A percentile compares a stretch with the other conserved stretches of the same genome.
These are phyloP conservation scores for Voacanga thouarsii DNA, from an alignment of 257 asterid species.

Conservation along the genomic window DNA sequence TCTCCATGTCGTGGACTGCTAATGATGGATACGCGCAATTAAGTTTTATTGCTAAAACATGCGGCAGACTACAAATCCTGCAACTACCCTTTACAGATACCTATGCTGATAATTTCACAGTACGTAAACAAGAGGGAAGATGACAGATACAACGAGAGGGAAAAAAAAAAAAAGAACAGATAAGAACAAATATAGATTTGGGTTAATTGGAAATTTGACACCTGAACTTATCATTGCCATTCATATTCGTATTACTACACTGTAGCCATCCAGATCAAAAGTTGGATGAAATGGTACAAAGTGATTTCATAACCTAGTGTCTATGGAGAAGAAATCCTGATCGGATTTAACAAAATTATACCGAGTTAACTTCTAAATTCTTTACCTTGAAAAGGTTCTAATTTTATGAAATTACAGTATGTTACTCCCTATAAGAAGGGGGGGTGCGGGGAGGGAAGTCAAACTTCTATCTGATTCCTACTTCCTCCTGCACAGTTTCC, in stretches of 20 bases:
- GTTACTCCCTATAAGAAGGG: conserved; percentile 18
- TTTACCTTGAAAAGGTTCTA: conserved; percentile 20
- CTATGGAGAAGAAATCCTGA: conserved; percentile 7
- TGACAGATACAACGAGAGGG: background rate
- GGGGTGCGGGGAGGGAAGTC: conserved; percentile 3
- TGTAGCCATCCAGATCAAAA: conserved; percentile 14
- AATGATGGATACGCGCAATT: too few relatives aligned
- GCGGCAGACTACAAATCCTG: background rate
- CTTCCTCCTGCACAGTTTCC: conserved; percentile 30
- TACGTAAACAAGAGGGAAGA: background rate
- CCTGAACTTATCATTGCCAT: conserved; percentile 7
- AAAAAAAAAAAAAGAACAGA: too few relatives aligned
- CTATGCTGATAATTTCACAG: too few relatives aligned
- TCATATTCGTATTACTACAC: conserved; percentile 12
- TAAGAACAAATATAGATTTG: background rate
- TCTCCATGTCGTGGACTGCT: background rate
- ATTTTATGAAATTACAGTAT: conserved; percentile 39
- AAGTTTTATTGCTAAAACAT: too few relatives aligned
- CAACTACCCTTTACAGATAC: background rate
- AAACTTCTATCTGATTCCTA: conserved; percentile 22
- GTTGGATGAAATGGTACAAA: conserved; percentile 14
- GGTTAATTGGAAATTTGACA: background rate
- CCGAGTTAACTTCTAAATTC: conserved; percentile 36
- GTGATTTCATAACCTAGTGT: conserved; percentile 11
- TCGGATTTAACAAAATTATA: conserved; percentile 14